Base-by-base conservation (phyloP, 306 rosid genomes). In the Abrus precatorius region DNA sequence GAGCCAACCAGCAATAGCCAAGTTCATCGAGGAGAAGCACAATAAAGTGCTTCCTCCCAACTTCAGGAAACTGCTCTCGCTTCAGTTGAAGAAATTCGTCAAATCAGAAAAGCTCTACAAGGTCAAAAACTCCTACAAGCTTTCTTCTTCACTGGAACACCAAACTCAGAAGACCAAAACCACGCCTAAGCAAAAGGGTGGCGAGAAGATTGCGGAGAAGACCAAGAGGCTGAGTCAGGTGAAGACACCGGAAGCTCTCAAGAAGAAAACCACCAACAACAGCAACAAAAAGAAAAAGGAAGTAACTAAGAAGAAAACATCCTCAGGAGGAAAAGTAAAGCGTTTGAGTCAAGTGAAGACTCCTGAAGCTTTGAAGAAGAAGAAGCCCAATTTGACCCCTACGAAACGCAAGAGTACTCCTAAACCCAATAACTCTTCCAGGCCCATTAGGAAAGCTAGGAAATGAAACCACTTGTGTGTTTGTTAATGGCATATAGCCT, bases 71-170 rank as follows among this genome's bases (percentile, higher is more conserved):
- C 9, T 27, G 28, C 83, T 83, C 30, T 83, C 86, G 3, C 3
- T 71, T 20, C 86, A 83, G 55, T 60, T 83, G 64, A 83, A 71
- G 62, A 83, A 63, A 3, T 71, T 43, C 1, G 83, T 83, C 40
- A 12, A 71, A 45, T 77, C 83, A 2, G 79, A 77, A 45, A 83
- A 64, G 45, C 68, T 83, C 2, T 77, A 6, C 48, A 83, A 71
- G 47, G 86, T 77, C 1, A 83, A 83, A 4, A 83, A 83, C 74
- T 83, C 86, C 3, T 83, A 70, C 55, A 83, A 83, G 69, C 43
- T 83, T 43, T 83, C 82, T 9, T 34, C 83, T 7, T 0, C 72
- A 0, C 5, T 6, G 5, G 33, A 45, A 7, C 40, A 13, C 0
- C 28, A 54, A 4, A 1, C 57, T 38, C 3, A 66, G 27, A 54